These are phyloP conservation scores for Citrus sp. DNA, from an alignment of 345 rosid species.

Conservation along the genomic window DNA sequence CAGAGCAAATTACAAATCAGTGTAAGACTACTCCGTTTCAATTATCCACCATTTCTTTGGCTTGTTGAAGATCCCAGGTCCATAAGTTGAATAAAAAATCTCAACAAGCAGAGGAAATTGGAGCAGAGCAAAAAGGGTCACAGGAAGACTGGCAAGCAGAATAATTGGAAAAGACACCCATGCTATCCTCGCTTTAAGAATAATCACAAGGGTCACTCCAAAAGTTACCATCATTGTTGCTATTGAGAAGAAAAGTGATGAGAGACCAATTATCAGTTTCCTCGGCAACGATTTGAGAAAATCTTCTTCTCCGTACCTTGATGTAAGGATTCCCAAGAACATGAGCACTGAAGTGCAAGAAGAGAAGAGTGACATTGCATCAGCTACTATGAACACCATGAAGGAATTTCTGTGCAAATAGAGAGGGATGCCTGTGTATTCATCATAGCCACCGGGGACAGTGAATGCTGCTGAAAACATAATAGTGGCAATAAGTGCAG, in stretches of 20 bases:
- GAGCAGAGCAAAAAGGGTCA: conserved; percentile 53
- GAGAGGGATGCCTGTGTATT: conserved; percentile 21
- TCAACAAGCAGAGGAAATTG: conserved; percentile 70
- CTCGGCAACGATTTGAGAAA: conserved; percentile 45
- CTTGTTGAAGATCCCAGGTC: conserved; percentile 58
- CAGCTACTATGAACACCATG: conserved; percentile 40
- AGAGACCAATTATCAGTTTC: conserved; percentile 56
- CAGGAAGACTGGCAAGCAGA: conserved; percentile 52
- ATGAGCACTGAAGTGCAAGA: conserved; percentile 46
- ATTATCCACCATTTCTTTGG: conserved; percentile 29
- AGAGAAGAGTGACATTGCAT: conserved; percentile 46
- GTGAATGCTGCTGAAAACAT: conserved; percentile 60
- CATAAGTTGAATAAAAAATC: conserved; percentile 58
- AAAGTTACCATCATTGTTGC: conserved; percentile 67
- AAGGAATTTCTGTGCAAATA: conserved; percentile 11
- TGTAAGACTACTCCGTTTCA: background rate
- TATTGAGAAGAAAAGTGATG: conserved; percentile 58
- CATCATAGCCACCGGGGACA: conserved; percentile 39
- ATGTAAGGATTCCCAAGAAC: conserved; percentile 54
- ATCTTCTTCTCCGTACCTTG: conserved; percentile 53
- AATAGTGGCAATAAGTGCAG: conserved; percentile 55
- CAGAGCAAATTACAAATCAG: no score
- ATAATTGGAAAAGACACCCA: conserved; percentile 48
- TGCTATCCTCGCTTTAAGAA: conserved; percentile 18
- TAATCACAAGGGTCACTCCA: conserved; percentile 35